Evolutionary conservation across 2,329 filamentous ascomycete species (phyloP).

Genomic region (Clonostachys solani): DNA sequence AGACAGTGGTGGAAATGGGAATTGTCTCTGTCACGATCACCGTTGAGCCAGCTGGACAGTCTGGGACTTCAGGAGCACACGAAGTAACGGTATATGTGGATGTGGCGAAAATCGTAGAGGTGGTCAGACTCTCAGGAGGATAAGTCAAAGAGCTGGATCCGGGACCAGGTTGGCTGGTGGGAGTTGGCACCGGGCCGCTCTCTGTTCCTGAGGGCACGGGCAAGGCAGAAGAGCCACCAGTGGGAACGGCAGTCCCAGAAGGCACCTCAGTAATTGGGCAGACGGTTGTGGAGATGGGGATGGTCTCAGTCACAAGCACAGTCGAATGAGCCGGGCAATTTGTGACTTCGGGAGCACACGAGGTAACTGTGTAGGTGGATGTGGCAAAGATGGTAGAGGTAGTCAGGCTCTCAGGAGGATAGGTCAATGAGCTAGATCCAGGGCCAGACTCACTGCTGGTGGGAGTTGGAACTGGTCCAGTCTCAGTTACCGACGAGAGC

Average conservation of each 20-base stretch:
- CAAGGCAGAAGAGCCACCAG: too few species aligned
- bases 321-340: not conserved
- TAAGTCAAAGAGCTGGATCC: too few species aligned
- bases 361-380: not conserved
- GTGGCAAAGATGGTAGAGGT: not conserved
- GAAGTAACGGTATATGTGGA: not conserved
- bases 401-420: not conserved
- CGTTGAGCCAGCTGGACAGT: not conserved
- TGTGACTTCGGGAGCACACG: not conserved
- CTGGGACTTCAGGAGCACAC: not conserved
- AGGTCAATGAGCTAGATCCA: too few species aligned
- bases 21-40: constrained; percentile 8
- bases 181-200: too few species aligned
- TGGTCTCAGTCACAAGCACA: constrained; percentile 8
- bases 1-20: not conserved
- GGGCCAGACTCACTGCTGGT: too few species aligned
- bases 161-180: too few species aligned
- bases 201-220: too few species aligned
- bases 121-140: not conserved
- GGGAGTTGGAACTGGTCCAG: too few species aligned
- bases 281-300: not conserved
- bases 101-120: not conserved
- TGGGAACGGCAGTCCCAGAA: too few species aligned
- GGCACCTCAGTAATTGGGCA: not conserved
- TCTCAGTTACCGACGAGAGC: too few species aligned